phyloP scores from a whole-genome alignment of 345 rosid species.

The Eucalyptus tenuipes region DNA sequence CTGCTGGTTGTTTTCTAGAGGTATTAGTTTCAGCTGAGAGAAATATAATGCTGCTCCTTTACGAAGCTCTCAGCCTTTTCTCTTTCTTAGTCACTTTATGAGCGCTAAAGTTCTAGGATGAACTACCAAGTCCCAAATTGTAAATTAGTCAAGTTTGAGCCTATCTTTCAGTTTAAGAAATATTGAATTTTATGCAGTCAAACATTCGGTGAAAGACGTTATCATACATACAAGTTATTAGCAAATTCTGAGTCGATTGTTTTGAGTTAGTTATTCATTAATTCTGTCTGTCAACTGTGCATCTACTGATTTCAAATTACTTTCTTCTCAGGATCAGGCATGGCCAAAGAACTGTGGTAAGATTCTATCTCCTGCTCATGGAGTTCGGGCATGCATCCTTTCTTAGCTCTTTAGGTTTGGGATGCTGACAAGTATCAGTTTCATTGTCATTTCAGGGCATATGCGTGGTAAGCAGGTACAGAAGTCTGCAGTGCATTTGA shows the following conservation, averaged over 20 bases:
- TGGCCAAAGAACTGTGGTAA: conserved; percentile 58
- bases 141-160: neutral
- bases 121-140: neutral
- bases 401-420: neutral
- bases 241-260: neutral
- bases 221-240: neutral
- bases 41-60: neutral
- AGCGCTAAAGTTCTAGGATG: neutral
- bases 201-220: neutral
- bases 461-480: conserved; percentile 47
- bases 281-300: neutral
- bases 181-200: neutral
- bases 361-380: neutral
- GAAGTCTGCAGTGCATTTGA: neutral
- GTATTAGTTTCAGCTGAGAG: conserved; percentile 1
- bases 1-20: conserved; percentile 57
- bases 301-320: neutral
- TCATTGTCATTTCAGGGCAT: conserved; percentile 12
- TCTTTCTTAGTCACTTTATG: neutral
- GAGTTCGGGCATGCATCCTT: neutral
- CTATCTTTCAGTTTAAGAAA: neutral
- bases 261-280: neutral
- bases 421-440: neutral
- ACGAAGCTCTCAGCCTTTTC: neutral
- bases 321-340: conserved; percentile 35